Evolutionary conservation across 2,329 filamentous ascomycete genomes (phyloP), one percentile per base, ranked within the genome.

Genomic region (Alternaria ethzedia): DNA sequence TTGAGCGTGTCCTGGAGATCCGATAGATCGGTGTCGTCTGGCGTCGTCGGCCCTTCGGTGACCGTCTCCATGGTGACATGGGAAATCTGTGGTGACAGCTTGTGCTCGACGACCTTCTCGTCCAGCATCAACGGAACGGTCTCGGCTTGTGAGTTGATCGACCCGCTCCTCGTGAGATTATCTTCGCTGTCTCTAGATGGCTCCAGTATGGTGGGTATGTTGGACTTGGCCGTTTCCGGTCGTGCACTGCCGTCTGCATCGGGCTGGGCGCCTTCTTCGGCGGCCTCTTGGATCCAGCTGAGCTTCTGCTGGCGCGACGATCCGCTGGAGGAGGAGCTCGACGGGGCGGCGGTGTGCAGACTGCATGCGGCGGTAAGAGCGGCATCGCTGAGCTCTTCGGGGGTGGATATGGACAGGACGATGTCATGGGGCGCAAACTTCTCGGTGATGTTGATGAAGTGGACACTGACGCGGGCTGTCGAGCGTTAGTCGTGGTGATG

Each of bases 261-360:
- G 7, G 60, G 63, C 55, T 73, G 88, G 83, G 67, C 87, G 41
- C 63, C 61, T 81, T 97, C 94, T 75, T 96, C 93, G 57, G 91
- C 92, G 82, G 96, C 92, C 81, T 98, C 96, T n/a, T 91, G 90
- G 77, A 98, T 97, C 82, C 97, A 95, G 82, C 95, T 91, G 72
- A 98, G 83, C 69, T 92, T 90, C 72, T 90, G 88, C 75, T 90
- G 87, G 63, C 91, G 88, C 68, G 94, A 84, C 67, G 94, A 84
- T 76, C 91, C 94, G 52, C 88, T 91, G 5, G 93, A 95, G 11
- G 94, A 97, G 25, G 91, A 93, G 69, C 90, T 92, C 20, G 95
- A 97, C 43, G 90, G 91, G 12, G 93, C 93, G 8, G 94, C 93
- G 43, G 94, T 91, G 81, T 97, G 94, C 57, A 97, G 84, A 46